These are phyloP conservation scores for Xylaria sp. DNA, from an alignment of 2,329 filamentous ascomycete genomes.

Conservation along the genomic window DNA sequence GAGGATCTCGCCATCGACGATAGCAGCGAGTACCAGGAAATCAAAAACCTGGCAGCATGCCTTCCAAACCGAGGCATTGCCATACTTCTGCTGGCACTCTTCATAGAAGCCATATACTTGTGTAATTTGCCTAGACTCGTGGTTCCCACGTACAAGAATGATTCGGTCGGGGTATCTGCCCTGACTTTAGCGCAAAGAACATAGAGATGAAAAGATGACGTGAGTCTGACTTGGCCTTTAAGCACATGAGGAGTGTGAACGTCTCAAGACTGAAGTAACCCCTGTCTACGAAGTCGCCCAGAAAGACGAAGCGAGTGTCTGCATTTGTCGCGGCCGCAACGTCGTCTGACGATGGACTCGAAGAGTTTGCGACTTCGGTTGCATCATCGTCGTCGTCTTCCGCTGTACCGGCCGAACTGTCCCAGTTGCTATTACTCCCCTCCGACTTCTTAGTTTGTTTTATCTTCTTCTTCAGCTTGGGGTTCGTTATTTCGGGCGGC, in stretches of 20 bases:
- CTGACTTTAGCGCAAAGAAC: conserved; percentile 35
- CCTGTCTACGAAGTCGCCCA: conserved; percentile 95
- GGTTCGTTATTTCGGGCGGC: conserved; percentile 88
- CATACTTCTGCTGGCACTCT: conserved; percentile 97
- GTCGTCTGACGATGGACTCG: conserved; percentile 47
- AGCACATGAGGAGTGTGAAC: conserved; percentile 94
- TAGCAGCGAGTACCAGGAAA: conserved; percentile 94
- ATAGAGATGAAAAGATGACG: neutral
- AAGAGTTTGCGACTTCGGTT: conserved; percentile 52
- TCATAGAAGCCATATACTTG: conserved; percentile 99
- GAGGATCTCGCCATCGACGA: conserved; percentile 98
- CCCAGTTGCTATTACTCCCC: conserved; percentile 61
- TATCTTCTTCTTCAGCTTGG: conserved; percentile 87
- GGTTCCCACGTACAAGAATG: conserved; percentile 95
- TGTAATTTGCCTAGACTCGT: conserved; percentile 96
- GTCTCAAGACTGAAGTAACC: conserved; percentile 98
- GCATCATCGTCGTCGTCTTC: conserved; percentile 61
- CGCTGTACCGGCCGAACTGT: conserved; percentile 58
- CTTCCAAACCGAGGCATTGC: conserved; percentile 99
- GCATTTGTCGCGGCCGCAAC: conserved; percentile 48
- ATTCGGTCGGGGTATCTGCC: conserved; percentile 93
- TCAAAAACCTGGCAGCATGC: conserved; percentile 99
- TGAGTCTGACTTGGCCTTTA: conserved; percentile 74
- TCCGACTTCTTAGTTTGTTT: conserved; percentile 69
- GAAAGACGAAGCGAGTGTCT: conserved; percentile 68